phyloP scores from a whole-genome alignment of 441 rosid genomes.

The California macrophylla region DNA sequence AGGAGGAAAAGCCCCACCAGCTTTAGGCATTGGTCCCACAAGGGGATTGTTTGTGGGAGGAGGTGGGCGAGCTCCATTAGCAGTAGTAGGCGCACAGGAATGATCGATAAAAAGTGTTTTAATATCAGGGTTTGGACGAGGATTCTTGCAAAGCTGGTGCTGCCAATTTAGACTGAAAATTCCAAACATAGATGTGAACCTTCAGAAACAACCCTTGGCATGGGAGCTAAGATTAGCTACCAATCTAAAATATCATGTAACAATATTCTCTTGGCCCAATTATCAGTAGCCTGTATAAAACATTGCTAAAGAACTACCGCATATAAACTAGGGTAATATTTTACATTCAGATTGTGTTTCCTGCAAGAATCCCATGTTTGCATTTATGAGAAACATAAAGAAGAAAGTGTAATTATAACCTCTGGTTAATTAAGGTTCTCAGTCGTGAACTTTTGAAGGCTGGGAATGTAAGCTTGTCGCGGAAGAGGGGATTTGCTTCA shows the following conservation, averaged over 20 bases:
- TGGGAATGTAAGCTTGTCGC: slow-evolving; percentile 77
- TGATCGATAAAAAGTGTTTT: slow-evolving; percentile 73
- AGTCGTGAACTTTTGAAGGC: slow-evolving; percentile 61
- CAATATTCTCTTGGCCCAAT: not conserved
- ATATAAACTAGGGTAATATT: not conserved
- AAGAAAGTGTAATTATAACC: slow-evolving; percentile 25
- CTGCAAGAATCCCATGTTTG: not conserved
- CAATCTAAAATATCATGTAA: not conserved
- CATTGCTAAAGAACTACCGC: not conserved
- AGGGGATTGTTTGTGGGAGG: slow-evolving; percentile 68
- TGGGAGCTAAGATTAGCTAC: not conserved
- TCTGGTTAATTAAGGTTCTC: slow-evolving; percentile 68
- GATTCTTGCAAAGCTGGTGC: slow-evolving; percentile 74
- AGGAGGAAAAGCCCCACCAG: slow-evolving; percentile 44
- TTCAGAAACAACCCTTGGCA: not conserved
- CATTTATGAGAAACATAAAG: not conserved
- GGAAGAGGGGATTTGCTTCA: slow-evolving; percentile 82
- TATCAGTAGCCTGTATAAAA: not conserved
- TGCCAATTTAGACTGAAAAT: slow-evolving; percentile 74
- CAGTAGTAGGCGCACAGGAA: slow-evolving; percentile 43
- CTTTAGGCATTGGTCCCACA: slow-evolving; percentile 49
- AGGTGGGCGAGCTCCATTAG: slow-evolving; percentile 57
- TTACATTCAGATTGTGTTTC: not conserved
- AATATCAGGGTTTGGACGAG: slow-evolving; percentile 71
- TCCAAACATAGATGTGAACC: slow-evolving; percentile 10